Evolutionary conservation across 2,329 filamentous ascomycete genomes (phyloP), one percentile per base, ranked within the genome.

Genomic region (Elsinoe fawcettii): DNA sequence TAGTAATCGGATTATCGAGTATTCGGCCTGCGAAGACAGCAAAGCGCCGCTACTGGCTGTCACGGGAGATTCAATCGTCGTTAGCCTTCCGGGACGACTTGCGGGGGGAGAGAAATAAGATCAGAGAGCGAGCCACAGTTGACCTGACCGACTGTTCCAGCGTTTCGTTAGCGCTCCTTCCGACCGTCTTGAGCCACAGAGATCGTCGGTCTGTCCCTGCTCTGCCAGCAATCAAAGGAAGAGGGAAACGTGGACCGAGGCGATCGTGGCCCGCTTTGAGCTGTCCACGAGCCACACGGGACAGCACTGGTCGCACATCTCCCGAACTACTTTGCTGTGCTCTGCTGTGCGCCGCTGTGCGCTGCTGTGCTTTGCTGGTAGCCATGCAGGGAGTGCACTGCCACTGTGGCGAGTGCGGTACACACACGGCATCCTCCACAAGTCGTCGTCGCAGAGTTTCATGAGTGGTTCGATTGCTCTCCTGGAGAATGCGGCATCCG

Each of bases 371-470:
- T 32, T 32, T 32, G 30, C 30, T 32, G 30, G 30, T 5, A 12
- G 5, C 30, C 30, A 32, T 34, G 23, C 46, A 34, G 23, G 46
- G 22, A 23, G 12, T 30, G 54, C 54, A 56, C 41, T 37, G 54
- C 54, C 54, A 56, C 39, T 56, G 54, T 56, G 54, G 54, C 54
- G 54, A 56, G 43, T 56, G 41, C 54, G 36, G 23, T 27, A 43
- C 53, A 27, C 36, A 55, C 53, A 32, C 34, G 25, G 53, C 53
- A 27, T 41, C 32, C 51, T 23, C 53, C 37, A 18, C 36, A 16
- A 18, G 6, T 44, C 37, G 20, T 25, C 36, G 34, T 41, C 37
- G 22, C 37, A 7, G 12, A 46, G 11, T 46, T 20, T n/a, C 23
- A 20, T 46, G 20, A 18, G 23, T 46, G 23, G 22, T 25, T 20